Base-by-base conservation (phyloP, 805 yeast species). In the Candida insectalens region DNA sequence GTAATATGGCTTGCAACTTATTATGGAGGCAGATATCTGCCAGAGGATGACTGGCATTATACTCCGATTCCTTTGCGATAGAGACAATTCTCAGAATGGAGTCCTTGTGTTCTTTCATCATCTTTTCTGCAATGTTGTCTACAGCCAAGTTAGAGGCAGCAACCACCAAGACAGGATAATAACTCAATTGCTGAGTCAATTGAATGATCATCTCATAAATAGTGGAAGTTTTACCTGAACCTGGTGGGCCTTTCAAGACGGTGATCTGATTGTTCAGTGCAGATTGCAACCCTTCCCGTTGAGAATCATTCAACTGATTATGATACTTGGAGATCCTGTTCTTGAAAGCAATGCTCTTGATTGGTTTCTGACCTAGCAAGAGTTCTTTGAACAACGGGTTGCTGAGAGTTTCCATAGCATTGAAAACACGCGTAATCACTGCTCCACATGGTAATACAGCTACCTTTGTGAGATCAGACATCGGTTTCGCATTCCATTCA, bases 221-320 rank as follows among this genome's bases (percentile, higher is more conserved):
- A 0, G 96, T 88, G 35, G 80, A 80, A 0, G 96, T 88, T 50
- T 79, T 79, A 17, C 88, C 88, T 0, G 87, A 77, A 5, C 88
- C 88, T 2, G 87, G 87, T 1, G 88, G 89, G 1, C 89, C 89
- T 45, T 80, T 85, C 6, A 80, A 64, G 6, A 80, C 66, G 0
- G 73, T 55, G 6, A 71, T 31, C 51, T 62, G 50, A 15, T 77
- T 72, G 46, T 82, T 82, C 18, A 87, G 39, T 0, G 94, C 69
- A 46, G 82, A 80, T 22, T 63, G 62, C 4, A 88, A 73, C 0
- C 97, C 96, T 3, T 63, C 57, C 27, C 64, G 66, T 53, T 89
- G 98, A 0, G 95, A 80, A 0, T 63, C 65, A 47, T 84, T 85
- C 25, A 83, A 37, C 58, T 44, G 3, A 76, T 74, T 27, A 65